phyloP scores from a whole-genome alignment of 495 filamentous ascomycete genomes.

The Aspergillus sclerotiicarbonarius region DNA sequence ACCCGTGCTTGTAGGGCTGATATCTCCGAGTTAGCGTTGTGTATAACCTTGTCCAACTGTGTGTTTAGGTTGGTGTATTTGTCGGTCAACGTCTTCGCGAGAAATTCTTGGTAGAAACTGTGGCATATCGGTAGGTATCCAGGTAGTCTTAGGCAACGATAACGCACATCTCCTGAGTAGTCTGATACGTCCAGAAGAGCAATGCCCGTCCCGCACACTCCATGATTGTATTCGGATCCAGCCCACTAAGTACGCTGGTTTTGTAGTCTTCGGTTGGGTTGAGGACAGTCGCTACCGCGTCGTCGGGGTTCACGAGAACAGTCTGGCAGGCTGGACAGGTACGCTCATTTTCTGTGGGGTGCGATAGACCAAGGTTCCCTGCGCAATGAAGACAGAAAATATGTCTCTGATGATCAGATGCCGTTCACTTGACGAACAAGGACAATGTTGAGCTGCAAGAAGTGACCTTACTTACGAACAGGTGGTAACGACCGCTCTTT shows the following conservation, averaged over 20 bases:
- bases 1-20: constrained; percentile 62
- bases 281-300: constrained; percentile 71
- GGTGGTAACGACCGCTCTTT: constrained; percentile 83
- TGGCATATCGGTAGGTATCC: constrained; percentile 15
- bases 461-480: constrained; percentile 62
- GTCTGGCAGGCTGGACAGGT: constrained; percentile 82
- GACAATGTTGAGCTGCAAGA: constrained; percentile 6
- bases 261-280: constrained; percentile 94
- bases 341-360: constrained; percentile 51
- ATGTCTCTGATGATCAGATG: constrained; percentile 57
- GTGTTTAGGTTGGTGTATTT: constrained; percentile 67
- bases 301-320: constrained; percentile 68
- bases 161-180: constrained; percentile 80
- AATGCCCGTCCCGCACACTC: constrained; percentile 84
- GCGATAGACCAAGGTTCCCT: constrained; percentile 62
- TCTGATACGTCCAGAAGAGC: constrained; percentile 89
- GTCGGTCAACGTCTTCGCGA: constrained; percentile 70
- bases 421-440: too few species aligned
- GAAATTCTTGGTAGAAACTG: constrained; percentile 79
- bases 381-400: constrained; percentile 83
- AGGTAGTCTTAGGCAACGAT: neutral
- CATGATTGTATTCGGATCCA: constrained; percentile 82
- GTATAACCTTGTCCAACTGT: constrained; percentile 77
- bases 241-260: constrained; percentile 80
- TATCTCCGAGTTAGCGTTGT: constrained; percentile 81